Base-by-base conservation (phyloP, 257 asterid genomes). In the Penstemon barbatus region DNA sequence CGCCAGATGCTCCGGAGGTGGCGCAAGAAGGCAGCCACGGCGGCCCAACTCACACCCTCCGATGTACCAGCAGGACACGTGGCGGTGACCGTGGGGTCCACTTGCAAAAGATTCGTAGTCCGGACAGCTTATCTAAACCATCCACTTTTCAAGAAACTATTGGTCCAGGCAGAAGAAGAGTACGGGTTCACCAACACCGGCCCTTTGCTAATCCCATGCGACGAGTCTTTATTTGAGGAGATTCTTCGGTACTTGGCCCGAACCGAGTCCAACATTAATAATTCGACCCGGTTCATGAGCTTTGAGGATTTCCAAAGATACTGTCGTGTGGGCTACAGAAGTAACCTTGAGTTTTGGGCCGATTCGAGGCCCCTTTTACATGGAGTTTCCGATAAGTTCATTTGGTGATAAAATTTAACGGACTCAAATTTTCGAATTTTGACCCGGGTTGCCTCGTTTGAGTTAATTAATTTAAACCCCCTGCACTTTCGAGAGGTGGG, bases 51-150 rank as follows among this genome's bases (percentile, higher is more conserved):
- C 15, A 57, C 79, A 3, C 83, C 89, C 2, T 71, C 86, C 3
- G 91, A 83, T 71, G 95, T 87, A n/a, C 95, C 95, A 0, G 69
- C 87, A 0, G 95, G 95, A 5, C 91, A 87, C 74, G 82, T 87
- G 75, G 91, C 86, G 2, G 83, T 87, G 37, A 78, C 81, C 0
- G 95, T 87, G 0, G 95, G 95, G 6, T 49, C 81, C 3, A 72
- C 39, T 45, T 45, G 69, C 19, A 79, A 73, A 33, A 37, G 95
- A 44, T 87, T 77, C 55, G 87, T 87, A 3, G 84, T 87, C 60
- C 87, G 85, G 0, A 69, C 95, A 0, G 41, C 83, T 1, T 79
- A 83, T 58, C 54, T 87, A 7, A 87, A 87, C 80, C 91, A 87
- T 62, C 95, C 95, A 8, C 39, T 82, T 54, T 87, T 87, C 79